These are phyloP conservation scores for Antitrichia curtipendula DNA, from an alignment of 225 moss, liverwort and hornwort species.

Conservation along the genomic window DNA sequence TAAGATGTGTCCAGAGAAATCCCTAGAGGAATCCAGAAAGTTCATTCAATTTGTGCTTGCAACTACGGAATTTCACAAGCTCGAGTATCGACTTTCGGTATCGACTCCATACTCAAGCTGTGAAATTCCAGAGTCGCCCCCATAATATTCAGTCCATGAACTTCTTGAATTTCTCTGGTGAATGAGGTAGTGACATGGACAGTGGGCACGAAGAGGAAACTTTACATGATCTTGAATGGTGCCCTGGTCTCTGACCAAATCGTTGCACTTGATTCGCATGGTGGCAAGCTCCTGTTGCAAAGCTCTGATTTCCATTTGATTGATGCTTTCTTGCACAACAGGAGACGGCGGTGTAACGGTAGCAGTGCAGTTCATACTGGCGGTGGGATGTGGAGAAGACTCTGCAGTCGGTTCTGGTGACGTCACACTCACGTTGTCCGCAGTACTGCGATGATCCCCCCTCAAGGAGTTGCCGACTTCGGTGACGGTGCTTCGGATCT, in stretches of 20 bases:
- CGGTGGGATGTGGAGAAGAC: not conserved
- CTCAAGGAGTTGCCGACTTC: slow-evolving; percentile 20
- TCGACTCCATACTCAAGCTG: not conserved
- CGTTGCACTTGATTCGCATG: slow-evolving; percentile 60
- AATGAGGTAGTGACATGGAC: not conserved
- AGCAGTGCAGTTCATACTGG: not conserved
- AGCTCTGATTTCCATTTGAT: slow-evolving; percentile 58
- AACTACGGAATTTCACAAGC: not conserved
- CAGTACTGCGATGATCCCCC: not conserved
- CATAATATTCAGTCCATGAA: not conserved
- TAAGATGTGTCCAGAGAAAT: not conserved
- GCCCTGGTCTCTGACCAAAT: slow-evolving; percentile 54
- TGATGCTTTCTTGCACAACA: slow-evolving; percentile 21
- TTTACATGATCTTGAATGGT: slow-evolving; percentile 39
- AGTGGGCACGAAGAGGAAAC: not conserved
- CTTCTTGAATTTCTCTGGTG: not conserved
- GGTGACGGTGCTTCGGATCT: slow-evolving; percentile 47
- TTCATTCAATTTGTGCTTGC: not conserved
- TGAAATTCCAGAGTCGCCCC: not conserved
- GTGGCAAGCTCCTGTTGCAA: slow-evolving; percentile 61
- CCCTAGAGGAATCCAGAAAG: not conserved
- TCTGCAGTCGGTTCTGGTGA: not conserved
- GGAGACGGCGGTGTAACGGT: not conserved
- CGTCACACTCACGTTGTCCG: not conserved
- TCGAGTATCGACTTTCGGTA: not conserved